Evolutionary conservation across 2,329 filamentous ascomycete species (phyloP), one percentile per base, ranked within the genome.

Genomic region (Fusarium pseudoanthophilum): DNA sequence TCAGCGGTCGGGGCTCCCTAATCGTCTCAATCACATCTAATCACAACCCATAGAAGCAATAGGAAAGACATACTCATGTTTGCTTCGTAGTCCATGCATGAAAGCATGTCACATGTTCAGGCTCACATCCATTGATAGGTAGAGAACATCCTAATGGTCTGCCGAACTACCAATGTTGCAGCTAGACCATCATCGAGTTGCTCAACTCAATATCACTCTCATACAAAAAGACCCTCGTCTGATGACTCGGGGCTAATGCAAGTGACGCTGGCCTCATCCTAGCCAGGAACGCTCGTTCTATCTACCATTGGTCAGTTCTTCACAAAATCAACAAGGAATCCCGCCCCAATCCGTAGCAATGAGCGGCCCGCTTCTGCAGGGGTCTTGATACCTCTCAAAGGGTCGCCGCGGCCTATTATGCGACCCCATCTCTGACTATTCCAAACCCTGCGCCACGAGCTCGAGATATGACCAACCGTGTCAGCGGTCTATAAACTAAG

Each of bases 321-420:
- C 65, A 71, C 72, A 67, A 45, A 71, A 60, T 64, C 49, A 71
- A 64, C 71, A 73, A 65, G 58, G 67, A 69, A 58, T 71, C 60
- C 51, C 59, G 55, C 63, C 56, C 60, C 60, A 76, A 68, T 75
- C 64, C 72, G 62, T 71, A 56, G 65, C 57, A 72, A 59, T 70
- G 59, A 74, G 74, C 75, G 75, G 75, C 72, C 75, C 75, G 75
- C 75, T 73, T 67, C 71, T 77, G 70, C 75, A 78, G 57, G 75
- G 75, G 72, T 73, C 64, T 65, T 66, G 48, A 39, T 63, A 56
- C 60, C 59, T 68, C 39, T 64, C 53, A 66, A 62, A 75, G 65
- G 60, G 60, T 67, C 57, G 68, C 68, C 59, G 72, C 69, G 72
- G 69, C 72, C 72, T 64, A 37, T 75, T 74, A 74, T 75, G 72